Conservation (phyloP, 192 early-diverging fungal species). For the Helicostylum pulchrum region DNA sequence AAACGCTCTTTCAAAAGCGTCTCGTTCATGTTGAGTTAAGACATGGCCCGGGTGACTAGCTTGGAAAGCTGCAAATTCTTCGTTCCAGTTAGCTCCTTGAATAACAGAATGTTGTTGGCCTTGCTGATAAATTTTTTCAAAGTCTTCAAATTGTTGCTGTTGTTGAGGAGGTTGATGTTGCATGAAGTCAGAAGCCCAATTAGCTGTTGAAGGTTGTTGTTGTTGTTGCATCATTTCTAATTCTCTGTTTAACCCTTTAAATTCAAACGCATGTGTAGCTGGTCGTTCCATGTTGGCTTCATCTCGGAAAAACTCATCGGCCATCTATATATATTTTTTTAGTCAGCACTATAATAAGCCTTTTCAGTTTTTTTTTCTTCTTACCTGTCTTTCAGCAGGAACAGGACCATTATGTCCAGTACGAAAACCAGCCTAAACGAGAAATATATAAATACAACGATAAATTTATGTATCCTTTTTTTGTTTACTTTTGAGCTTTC, state of each 20-base stretch:
- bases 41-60: conserved; percentile 22
- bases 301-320: conserved; percentile 52
- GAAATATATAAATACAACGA: background rate
- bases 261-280: conserved; percentile 53
- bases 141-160: conserved; percentile 46
- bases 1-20: conserved; percentile 74
- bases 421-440: conserved; percentile 13
- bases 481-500: conserved; percentile 23
- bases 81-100: conserved; percentile 39
- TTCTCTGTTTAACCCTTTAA: conserved; percentile 67
- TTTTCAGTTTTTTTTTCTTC: background rate
- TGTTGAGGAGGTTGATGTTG: conserved; percentile 38
- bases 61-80: conserved; percentile 46
- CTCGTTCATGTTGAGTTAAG: conserved; percentile 43
- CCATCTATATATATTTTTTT: conserved; percentile 35
- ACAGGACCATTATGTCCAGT: background rate
- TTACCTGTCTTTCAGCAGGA: conserved; percentile 25
- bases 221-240: conserved; percentile 50
- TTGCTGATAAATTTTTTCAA: conserved; percentile 41
- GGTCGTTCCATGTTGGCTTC: conserved; percentile 23
- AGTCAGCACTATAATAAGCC: background rate
- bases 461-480: background rate
- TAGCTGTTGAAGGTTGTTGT: conserved; percentile 15
- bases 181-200: conserved; percentile 77
- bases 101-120: background rate